Evolutionary conservation across 805 yeast genomes (phyloP).

Genomic region (Monosporozyma servazzii): DNA sequence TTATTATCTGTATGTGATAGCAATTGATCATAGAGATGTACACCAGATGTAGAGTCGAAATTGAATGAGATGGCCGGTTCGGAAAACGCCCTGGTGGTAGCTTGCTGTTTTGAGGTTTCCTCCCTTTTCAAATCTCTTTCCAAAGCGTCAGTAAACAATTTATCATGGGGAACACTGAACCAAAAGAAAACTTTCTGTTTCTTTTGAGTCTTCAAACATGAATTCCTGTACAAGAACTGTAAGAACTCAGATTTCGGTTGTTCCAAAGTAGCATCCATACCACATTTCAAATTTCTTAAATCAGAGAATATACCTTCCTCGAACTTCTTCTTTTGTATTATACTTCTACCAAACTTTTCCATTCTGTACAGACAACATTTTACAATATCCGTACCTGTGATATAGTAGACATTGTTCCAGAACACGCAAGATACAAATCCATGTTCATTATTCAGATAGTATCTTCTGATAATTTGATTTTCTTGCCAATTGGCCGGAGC

Average conservation of each 20-base stretch:
- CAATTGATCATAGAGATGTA: conserved; percentile 48
- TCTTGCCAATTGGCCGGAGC: conserved; percentile 95
- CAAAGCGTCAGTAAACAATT: conserved; percentile 83
- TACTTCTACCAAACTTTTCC: conserved; percentile 79
- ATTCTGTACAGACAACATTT: conserved; percentile 86
- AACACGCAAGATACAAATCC: conserved; percentile 84
- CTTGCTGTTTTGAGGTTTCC: conserved; percentile 48
- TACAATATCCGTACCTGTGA: conserved; percentile 95
- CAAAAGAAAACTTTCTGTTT: conserved; percentile 95
- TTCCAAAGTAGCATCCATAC: conserved; percentile 79
- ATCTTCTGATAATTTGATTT: conserved; percentile 78
- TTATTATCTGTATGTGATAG: conserved; percentile 1
- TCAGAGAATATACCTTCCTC: conserved; percentile 96
- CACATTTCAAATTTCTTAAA: conserved; percentile 74
- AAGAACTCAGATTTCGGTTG: conserved; percentile 78
- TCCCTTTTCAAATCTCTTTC: conserved; percentile 89
- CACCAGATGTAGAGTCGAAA: conserved; percentile 41
- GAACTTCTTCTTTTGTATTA: conserved; percentile 81
- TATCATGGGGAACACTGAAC: conserved; percentile 93
- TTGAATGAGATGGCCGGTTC: conserved; percentile 78
- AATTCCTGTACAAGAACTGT: conserved; percentile 74
- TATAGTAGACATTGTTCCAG: conserved; percentile 83
- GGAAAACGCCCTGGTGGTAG: conserved; percentile 61
- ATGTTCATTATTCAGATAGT: conserved; percentile 77
- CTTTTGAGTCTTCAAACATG: conserved; percentile 87